Evolutionary conservation across 805 yeast species (phyloP), one percentile per base, ranked within the genome.

Genomic region (Candida boleticola): DNA sequence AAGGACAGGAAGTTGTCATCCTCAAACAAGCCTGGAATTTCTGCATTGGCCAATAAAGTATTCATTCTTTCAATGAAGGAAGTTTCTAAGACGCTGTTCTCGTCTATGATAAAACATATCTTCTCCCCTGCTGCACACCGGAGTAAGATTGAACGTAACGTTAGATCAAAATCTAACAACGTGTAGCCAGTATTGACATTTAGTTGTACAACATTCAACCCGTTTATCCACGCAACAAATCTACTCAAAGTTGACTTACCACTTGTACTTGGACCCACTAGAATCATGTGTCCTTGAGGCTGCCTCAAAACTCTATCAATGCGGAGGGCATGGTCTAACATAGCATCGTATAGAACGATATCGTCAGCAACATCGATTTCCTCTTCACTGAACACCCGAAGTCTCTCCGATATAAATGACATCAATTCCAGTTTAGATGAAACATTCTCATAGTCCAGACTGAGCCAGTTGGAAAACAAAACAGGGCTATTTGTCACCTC

Each of bases 221-320:
- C 97, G 57, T 86, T 85, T 64, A 89, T 78, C 98, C 98, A 92
- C 0, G 95, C 80, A 3, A 87, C 96, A 71, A 92, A 92, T 47
- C 80, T 77, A 0, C 85, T 71, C 41, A 89, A 54, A 0, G 90
- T 82, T 0, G 88, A 75, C 58, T 86, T 87, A 1, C 97, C 97
- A 50, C 89, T 79, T 1, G 95, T 77, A 41, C 88, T 76, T 1
- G 87, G 79, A 0, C 97, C 98, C 17, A 87, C 84, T 30, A 92
- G 58, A 48, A 92, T 86, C 71, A 87, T 61, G 60, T 92, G 98
- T 0, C 98, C 98, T 54, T 90, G 97, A 0, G 83, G 82, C 53
- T 89, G 95, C 40, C 82, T 74, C 37, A 92, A 59, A 0, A 88
- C 92, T 43, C 98, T 66, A 53, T 90, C 96, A 37, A 90, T 79